Evolutionary conservation across 495 filamentous ascomycete species (phyloP), one percentile per base, ranked within the genome.

Genomic region (Aspergillus hancockii): DNA sequence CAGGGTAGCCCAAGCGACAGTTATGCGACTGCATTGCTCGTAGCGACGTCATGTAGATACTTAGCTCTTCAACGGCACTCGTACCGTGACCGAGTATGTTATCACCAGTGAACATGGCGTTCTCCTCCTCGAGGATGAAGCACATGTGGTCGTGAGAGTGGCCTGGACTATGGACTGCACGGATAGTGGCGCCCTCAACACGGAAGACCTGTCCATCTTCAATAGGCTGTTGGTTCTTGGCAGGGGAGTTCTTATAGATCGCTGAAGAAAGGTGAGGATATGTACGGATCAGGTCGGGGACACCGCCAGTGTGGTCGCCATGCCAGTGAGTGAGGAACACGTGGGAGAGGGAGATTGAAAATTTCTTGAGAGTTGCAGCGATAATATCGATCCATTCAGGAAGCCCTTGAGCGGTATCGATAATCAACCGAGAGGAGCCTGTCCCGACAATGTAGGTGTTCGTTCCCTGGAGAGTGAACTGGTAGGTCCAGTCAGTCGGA

Each of bases 21-120:
- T 9, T 22, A 18, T 14, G 43, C 10, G 9, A 13, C n/a, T 46
- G 10, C 43, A 46, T 14, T 9, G 18, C 8, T 22, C 10, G 10
- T 9, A 46, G 43, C 8, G 9, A 19, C n/a, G 18, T 19, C 43
- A 46, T 46, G n/a, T 46, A 46, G 9, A 14, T 2, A 13, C 10
- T 22, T 13, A 46, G 16, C 10, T 46, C 12, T 18, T 46, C 10
- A 5, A 46, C 43, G 22, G 16, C 43, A 8, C 10, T 14, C 2
- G 16, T 14, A 22, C 78, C 79, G 56, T 81, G 77, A 0, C 77
- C 78, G 3, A 81, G 74, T 8, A 80, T 55, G 59, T 78, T 95
- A 67, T 96, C 92, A 10, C 90, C 92, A 0, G 91, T 94, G 74
- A 96, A 94, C 75, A 96, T 77, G 22, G 88, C 90, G 56, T 88